These are phyloP conservation scores for Ogataea siamensis DNA, from an alignment of 805 yeast species.

Conservation along the genomic window DNA sequence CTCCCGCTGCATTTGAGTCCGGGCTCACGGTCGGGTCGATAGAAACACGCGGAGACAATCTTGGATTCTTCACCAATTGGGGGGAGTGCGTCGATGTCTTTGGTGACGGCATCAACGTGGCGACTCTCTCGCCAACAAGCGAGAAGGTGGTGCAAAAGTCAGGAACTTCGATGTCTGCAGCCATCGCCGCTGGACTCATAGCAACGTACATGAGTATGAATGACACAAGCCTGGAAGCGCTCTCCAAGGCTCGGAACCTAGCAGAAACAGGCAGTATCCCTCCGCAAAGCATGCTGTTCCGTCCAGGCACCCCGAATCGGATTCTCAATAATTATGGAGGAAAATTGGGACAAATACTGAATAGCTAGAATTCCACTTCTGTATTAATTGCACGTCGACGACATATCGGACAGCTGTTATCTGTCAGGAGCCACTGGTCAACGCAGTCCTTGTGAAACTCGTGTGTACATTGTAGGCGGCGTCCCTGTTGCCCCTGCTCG, in stretches of 20 bases:
- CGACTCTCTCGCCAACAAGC: slow-evolving; percentile 38
- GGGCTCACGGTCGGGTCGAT: slow-evolving; percentile 43
- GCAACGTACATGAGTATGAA: slow-evolving; percentile 45
- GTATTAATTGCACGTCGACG: slow-evolving; percentile 39
- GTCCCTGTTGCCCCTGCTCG: slow-evolving; percentile 43
- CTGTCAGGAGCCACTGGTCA: slow-evolving; percentile 53
- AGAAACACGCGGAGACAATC: slow-evolving; percentile 33
- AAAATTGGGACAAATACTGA: slow-evolving; percentile 15
- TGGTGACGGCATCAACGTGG: slow-evolving; percentile 47
- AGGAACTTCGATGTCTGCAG: slow-evolving; percentile 53
- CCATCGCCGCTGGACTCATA: slow-evolving; percentile 43
- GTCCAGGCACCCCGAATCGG: slow-evolving; percentile 22
- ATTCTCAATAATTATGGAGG: slow-evolving; percentile 26
- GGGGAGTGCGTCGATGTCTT: slow-evolving; percentile 54
- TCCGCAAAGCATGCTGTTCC: slow-evolving; percentile 7
- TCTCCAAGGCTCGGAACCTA: slow-evolving; percentile 25
- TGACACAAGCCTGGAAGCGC: slow-evolving; percentile 34
- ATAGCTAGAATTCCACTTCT: slow-evolving; percentile 10
- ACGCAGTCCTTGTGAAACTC: slow-evolving; percentile 54
- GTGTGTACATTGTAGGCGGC: slow-evolving; percentile 50
- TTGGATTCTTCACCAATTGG: slow-evolving; percentile 43
- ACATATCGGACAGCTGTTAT: slow-evolving; percentile 60
- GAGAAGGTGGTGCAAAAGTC: slow-evolving; percentile 36
- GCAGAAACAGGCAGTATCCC: slow-evolving; percentile 19
- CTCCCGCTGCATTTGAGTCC: slow-evolving; percentile 45